phyloP scores from a whole-genome alignment of 805 yeast species.

The Sugiyamaella lignohabitans region DNA sequence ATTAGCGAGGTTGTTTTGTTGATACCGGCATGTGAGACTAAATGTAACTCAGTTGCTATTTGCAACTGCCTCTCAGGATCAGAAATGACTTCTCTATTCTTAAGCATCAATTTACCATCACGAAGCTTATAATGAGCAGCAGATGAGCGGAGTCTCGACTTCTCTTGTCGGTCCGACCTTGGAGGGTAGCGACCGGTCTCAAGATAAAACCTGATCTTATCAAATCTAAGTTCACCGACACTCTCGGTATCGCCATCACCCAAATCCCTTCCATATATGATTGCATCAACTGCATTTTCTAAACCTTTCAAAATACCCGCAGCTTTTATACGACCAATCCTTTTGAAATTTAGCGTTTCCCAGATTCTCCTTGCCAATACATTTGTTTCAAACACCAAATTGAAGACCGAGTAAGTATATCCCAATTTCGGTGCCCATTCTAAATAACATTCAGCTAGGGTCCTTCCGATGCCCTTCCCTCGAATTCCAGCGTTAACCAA shows the following conservation, averaged over 20 bases:
- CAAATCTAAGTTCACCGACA: conserved; percentile 46
- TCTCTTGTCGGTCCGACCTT: conserved; percentile 72
- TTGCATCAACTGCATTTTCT: conserved; percentile 78
- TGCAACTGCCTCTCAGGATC: conserved; percentile 69
- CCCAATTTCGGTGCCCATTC: conserved; percentile 92
- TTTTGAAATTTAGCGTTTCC: conserved; percentile 67
- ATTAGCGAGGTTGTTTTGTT: conserved; percentile 77
- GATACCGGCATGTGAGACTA: conserved; percentile 73
- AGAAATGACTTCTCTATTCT: conserved; percentile 76
- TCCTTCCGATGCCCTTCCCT: conserved; percentile 85
- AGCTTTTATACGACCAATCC: conserved; percentile 74
- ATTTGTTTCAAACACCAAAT: conserved; percentile 83
- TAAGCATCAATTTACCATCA: conserved; percentile 67
- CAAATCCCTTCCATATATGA: conserved; percentile 77
- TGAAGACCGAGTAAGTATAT: conserved; percentile 76
- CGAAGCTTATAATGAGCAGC: conserved; percentile 70
- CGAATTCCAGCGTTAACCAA: conserved; percentile 89
- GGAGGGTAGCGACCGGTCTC: conserved; percentile 85
- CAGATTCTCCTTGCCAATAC: conserved; percentile 73
- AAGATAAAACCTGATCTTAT: conserved; percentile 67
- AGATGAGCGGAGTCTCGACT: conserved; percentile 72
- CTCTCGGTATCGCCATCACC: conserved; percentile 48
- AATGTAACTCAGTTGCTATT: conserved; percentile 66
- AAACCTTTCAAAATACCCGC: conserved; percentile 85
- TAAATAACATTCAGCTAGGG: conserved; percentile 73